Base-by-base conservation (phyloP, 1,284 basidiomycete species). In the Cryptococcus maquisensis region DNA sequence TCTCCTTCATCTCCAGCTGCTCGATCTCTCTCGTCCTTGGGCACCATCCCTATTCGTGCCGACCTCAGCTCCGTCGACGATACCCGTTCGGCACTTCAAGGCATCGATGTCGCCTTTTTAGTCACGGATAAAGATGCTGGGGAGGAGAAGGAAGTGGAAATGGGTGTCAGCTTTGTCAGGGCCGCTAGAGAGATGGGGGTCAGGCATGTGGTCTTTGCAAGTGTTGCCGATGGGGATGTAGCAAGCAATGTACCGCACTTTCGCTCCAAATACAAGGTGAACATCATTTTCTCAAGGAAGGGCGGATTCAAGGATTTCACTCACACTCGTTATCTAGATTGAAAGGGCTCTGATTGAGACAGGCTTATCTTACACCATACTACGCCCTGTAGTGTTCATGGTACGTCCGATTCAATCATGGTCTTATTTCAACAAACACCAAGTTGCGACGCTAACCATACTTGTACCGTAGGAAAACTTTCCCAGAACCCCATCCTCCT, bases 271-370 rank as follows among this genome's bases (percentile, higher is more conserved):
- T 48, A 35, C 28, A 45, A 56, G 40, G 59, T 77, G 71, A 12
- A n/a, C 13, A 79, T 74, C 73, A 78, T 76, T 12, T 76, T 79
- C 6, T 79, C 76, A 44, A 13, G 13, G 42, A n/a, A n/a, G n/a
- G n/a, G n/a, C n/a, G n/a, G n/a, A n/a, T n/a, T n/a, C n/a, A 15
- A 7, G 42, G 16, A 44, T 20, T 44, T n/a, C 23, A 15, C 49
- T n/a, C n/a, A n/a, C n/a, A n/a, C n/a, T n/a, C n/a, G n/a, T n/a
- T n/a, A n/a, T n/a, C n/a, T n/a, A 20, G 79, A 78, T 80, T 32
- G 79, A 81, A 56, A 55, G 70, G 15, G 71, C 79, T 57, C 56
- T 80, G 21, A 64, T 65, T 36, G 63, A 60, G 5, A 60, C 79
- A 1, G 74, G 76, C 23, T 52, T 67, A 3, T 77, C 26, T 13